Evolutionary conservation across 768 basidiomycete species (phyloP).

Genomic region (Macrolepiota albuminosa): DNA sequence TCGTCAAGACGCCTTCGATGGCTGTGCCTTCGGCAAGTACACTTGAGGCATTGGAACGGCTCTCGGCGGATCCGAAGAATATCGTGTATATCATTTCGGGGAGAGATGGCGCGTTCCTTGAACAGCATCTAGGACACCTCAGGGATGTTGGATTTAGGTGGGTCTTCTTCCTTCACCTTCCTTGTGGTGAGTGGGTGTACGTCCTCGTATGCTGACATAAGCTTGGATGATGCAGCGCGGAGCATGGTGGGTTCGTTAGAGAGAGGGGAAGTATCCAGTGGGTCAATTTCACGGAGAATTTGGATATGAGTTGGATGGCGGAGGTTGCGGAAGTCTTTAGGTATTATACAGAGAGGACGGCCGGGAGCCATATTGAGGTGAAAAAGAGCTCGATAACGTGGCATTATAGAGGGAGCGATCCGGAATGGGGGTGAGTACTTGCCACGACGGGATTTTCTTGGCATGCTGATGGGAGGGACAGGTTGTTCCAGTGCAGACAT

Average conservation of each 20-base stretch:
- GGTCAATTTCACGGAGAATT: conserved; percentile 82
- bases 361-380: conserved; percentile 92
- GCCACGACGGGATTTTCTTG: background rate
- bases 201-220: background rate
- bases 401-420: conserved; percentile 93
- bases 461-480: conserved; percentile 21
- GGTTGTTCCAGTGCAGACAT: conserved; percentile 92
- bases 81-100: conserved; percentile 97
- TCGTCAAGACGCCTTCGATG: conserved; percentile 90
- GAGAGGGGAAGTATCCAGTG: conserved; percentile 64
- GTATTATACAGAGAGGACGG: conserved; percentile 96
- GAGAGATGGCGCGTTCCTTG: conserved; percentile 88
- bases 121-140: conserved; percentile 86
- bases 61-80: conserved; percentile 81
- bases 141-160: conserved; percentile 70
- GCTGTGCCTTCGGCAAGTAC: conserved; percentile 77
- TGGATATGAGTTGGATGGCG: conserved; percentile 98
- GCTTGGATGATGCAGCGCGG: conserved; percentile 48
- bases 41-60: conserved; percentile 64
- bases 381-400: conserved; percentile 98
- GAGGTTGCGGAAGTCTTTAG: conserved; percentile 95
- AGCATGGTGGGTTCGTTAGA: conserved; percentile 92
- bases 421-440: conserved; percentile 84
- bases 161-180: background rate
- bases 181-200: background rate